Base-by-base conservation (phyloP, 768 basidiomycete genomes). In the Atractiella rhizophila region DNA sequence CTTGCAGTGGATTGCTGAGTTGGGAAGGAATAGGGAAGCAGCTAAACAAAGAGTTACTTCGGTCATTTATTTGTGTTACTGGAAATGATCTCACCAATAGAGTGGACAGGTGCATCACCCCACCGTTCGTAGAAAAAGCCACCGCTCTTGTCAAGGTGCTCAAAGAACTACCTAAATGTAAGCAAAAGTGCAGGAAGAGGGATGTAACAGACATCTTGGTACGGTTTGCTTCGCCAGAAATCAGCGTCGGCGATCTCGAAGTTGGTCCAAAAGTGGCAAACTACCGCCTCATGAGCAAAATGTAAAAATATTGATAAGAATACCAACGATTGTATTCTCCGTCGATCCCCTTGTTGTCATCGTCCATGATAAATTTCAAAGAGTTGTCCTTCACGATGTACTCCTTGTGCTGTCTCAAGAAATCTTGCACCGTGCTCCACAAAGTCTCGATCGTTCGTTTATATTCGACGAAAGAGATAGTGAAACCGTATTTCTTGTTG, bases 51-150 rank as follows among this genome's bases (percentile, higher is more conserved):
- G 25, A 26, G 21, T 49, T 42, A 24, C 28, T 35, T 19, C 48
- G 48, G 26, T 48, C 47, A 49, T 76, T 71, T 64, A 88, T 88
- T 62, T 81, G 86, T 57, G 88, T 79, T 35, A 96, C 73, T 57
- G 49, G 94, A 80, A 9, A 96, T 64, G 0, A 86, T 76, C 0
- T 76, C 83, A 30, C 76, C 88, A 43, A 96, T 82, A 42, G 74
- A 78, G 53, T 83, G 79, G 4, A 82, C 69, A 0, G 78, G 79
- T 1, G 86, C 88, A 61, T 41, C 86, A 37, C 86, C 88, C 83
- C 81, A 81, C 19, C 80, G 73, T 71, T 81, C 47, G 37, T 45
- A 49, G 42, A 49, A 51, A 47, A 53, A 51, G n/a, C 44, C 81
- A 44, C 83, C 83, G 35, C 65, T 66, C 42, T 65, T 51, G 39